Evolutionary conservation across 768 basidiomycete genomes (phyloP).

Genomic region (Tubosaeta sp.): DNA sequence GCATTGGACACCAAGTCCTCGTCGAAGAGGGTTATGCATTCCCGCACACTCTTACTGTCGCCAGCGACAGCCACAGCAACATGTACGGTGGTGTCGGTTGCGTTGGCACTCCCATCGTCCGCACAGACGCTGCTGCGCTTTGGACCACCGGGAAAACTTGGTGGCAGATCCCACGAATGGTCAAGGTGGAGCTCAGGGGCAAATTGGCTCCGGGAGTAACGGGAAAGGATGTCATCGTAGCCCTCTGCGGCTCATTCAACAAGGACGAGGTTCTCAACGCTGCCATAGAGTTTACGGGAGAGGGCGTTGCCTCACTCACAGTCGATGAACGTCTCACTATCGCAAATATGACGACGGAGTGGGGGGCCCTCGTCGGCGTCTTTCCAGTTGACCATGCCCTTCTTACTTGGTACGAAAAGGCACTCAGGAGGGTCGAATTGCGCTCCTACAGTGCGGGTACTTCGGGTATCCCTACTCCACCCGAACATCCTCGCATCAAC

Average conservation of each 20-base stretch:
- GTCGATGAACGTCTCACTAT: constrained; percentile 96
- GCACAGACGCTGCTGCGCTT: constrained; percentile 90
- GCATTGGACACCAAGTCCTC: constrained; percentile 96
- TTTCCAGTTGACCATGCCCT: constrained; percentile 89
- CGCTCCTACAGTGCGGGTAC: constrained; percentile 60
- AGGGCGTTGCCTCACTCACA: constrained; percentile 70
- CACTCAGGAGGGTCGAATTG: constrained; percentile 68
- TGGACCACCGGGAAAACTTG: constrained; percentile 99
- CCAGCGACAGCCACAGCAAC: constrained; percentile 94
- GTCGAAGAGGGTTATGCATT: constrained; percentile 99
- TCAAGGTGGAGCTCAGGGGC: constrained; percentile 89
- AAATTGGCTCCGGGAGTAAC: constrained; percentile 83
- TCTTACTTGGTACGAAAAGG: constrained; percentile 79
- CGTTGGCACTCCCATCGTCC: constrained; percentile 94
- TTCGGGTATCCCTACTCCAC: constrained; percentile 57
- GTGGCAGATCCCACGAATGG: constrained; percentile 99
- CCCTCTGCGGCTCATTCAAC: constrained; percentile 93
- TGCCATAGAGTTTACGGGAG: constrained; percentile 93
- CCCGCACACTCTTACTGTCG: constrained; percentile 91
- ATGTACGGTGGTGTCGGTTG: constrained; percentile 99
- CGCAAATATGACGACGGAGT: constrained; percentile 99
- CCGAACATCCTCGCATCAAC: constrained; percentile 86
- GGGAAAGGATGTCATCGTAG: constrained; percentile 97
- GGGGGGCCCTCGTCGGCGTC: constrained; percentile 95
- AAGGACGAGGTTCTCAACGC: constrained; percentile 95